Evolutionary conservation across 2,329 filamentous ascomycete genomes (phyloP).

Genomic region (Sclerotinia nivalis): DNA sequence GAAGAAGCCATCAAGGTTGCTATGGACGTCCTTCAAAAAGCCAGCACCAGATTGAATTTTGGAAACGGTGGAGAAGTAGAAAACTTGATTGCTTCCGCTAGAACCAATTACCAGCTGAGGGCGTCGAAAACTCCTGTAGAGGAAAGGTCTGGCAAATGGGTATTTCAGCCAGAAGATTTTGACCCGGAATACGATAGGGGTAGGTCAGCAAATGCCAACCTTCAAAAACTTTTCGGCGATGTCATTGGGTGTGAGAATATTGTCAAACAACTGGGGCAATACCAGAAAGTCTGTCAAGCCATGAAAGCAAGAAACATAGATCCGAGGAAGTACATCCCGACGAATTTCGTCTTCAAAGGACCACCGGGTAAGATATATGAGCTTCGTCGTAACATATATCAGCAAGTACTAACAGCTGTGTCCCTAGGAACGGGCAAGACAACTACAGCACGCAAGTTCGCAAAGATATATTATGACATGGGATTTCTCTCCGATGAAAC

Average conservation of each 20-base stretch:
- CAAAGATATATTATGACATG: constrained; percentile 72
- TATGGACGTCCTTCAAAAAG: constrained; percentile 58
- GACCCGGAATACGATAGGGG: constrained; percentile 52
- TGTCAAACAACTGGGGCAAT: constrained; percentile 49
- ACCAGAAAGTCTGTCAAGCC: constrained; percentile 47
- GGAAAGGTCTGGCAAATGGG: constrained; percentile 27
- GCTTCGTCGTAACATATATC: too few relatives aligned
- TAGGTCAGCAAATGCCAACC: constrained; percentile 44
- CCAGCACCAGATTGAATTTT: constrained; percentile 63
- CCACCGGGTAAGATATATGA: constrained; percentile 39
- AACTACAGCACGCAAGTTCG: constrained; percentile 70
- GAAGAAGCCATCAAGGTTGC: constrained; percentile 51
- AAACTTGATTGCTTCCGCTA: constrained; percentile 55
- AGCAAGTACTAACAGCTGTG: too few relatives aligned
- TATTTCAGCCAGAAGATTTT: constrained; percentile 47
- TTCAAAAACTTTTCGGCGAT: constrained; percentile 49
- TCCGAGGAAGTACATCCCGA: constrained; percentile 52
- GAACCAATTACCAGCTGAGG: constrained; percentile 49
- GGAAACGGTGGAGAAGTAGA: constrained; percentile 75
- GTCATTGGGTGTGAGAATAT: constrained; percentile 53
- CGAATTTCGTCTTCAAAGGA: constrained; percentile 58
- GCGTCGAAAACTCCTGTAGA: constrained; percentile 30
- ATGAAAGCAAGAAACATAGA: constrained; percentile 50
- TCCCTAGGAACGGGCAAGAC: constrained; percentile 65
- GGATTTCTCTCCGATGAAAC: constrained; percentile 60